Conservation (phyloP, 495 filamentous ascomycete genomes). For the Xylaria flabelliformis region DNA sequence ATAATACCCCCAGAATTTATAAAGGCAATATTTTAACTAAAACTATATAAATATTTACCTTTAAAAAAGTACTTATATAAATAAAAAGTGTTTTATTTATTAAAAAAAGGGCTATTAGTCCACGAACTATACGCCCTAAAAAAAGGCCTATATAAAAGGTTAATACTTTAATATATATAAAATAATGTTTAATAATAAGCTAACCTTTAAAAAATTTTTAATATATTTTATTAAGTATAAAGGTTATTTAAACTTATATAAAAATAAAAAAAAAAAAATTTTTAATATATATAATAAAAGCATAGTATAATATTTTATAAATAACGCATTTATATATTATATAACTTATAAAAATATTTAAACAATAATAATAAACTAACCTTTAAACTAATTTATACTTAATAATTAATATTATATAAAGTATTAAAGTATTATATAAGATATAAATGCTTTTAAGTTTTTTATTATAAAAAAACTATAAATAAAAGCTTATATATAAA, state of each 20-base stretch:
- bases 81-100: too few species aligned
- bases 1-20: neutral
- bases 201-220: neutral
- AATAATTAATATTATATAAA: neutral
- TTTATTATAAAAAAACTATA: neutral
- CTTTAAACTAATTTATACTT: neutral
- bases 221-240: neutral
- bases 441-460: neutral
- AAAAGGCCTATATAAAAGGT: too few species aligned
- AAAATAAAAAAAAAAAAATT: neutral
- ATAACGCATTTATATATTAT: neutral
- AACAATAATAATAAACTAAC: neutral
- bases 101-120: too few species aligned
- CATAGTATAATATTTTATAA: neutral
- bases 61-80: neutral
- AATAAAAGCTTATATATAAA: neutral
- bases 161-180: too few species aligned
- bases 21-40: neutral
- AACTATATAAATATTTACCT: neutral
- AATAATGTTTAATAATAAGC: too few species aligned
- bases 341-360: neutral
- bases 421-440: neutral
- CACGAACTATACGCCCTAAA: too few species aligned
- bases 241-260: slow-evolving; percentile 3
- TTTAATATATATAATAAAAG: neutral